A percentile compares a stretch with the other conserved stretches of the same genome.
Conservation (phyloP, 2,329 filamentous ascomycete species). For the Trichoderma pleuroti region DNA sequence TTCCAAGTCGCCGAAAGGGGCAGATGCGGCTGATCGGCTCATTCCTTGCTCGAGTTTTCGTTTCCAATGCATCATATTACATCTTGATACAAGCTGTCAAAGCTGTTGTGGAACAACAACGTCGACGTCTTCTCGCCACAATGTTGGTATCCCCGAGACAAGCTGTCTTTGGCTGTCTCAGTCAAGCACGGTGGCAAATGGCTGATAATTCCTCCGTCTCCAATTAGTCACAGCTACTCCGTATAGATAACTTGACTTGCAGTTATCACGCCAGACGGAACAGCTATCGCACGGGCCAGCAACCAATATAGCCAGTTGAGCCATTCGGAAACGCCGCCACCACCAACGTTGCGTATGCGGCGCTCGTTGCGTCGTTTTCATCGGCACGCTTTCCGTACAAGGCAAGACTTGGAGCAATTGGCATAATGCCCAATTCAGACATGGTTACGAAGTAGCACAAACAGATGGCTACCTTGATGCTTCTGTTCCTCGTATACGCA, state of each 20-base stretch:
- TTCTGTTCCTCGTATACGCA: not conserved
- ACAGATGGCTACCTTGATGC: not conserved
- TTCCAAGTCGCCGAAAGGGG: not conserved
- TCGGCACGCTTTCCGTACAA: not conserved
- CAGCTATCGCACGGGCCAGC: constrained; percentile 1
- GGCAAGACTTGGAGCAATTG: not conserved
- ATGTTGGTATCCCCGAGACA: too few relatives aligned
- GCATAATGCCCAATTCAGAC: not conserved
- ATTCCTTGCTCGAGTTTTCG: not conserved
- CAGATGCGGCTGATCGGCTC: constrained; percentile 2
- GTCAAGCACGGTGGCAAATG: not conserved
- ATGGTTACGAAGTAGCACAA: not conserved
- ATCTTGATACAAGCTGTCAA: not conserved
- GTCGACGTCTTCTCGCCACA: not conserved
- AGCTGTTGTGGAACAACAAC: not conserved
- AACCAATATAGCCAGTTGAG: not conserved
- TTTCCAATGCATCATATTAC: too few relatives aligned
- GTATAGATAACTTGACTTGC: not conserved
- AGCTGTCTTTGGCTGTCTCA: not conserved
- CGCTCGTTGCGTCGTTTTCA: not conserved
- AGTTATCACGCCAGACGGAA: not conserved
- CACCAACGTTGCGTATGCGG: not conserved
- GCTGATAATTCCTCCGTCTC: not conserved
- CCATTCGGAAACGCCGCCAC: not conserved
- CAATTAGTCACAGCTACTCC: not conserved